Evolutionary conservation across 1,284 basidiomycete species (phyloP), one percentile per base, ranked within the genome.

Genomic region (Hemileia vastatrix): DNA sequence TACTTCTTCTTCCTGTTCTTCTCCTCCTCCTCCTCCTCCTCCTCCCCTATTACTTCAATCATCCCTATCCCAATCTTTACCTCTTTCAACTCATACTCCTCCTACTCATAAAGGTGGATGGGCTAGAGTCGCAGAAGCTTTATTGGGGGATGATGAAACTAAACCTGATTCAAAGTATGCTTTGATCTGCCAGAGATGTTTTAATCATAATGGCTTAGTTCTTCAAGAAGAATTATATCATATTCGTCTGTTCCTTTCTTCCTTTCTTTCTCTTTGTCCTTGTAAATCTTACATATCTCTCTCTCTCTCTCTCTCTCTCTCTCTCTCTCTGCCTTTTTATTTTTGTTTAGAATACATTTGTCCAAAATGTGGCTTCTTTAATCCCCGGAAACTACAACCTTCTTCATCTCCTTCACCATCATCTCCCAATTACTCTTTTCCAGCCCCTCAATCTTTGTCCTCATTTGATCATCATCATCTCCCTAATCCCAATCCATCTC

Each of bases 131-230:
- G 90, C 88, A 0, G 91, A 92, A 72, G 85, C 84, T 6, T 80
- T 94, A 55, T 79, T 94, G 0, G 90, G 90, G 18, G 88, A 90
- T 59, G 90, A 92, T 68, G 87, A 84, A 66, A 77, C 81, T 51
- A 78, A 80, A 21, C 70, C 76, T 8, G 78, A 76, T 44, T 76
- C 79, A 24, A 47, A 88, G 64, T 98, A 93, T 71, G 95, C 94
- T 1, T 81, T 98, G 61, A 95, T 99, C 47, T 99, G 94, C 77
- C 84, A 85, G 64, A 86, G 86, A 68, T 98, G 94, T 75, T 94
- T 90, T 72, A 79, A 84, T 13, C 94, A 98, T 77, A 98, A 98
- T 71, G 94, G 94, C 0, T 81, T 99, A 6, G 88, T 94, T 3
- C 86, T 87, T 65, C 88, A 91, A 75, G 85, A 84, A 64, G 83